A percentile compares a stretch with the other conserved stretches of the same genome.
Conservation (phyloP, 1,284 basidiomycete species). For the Marasmius sp. region DNA sequence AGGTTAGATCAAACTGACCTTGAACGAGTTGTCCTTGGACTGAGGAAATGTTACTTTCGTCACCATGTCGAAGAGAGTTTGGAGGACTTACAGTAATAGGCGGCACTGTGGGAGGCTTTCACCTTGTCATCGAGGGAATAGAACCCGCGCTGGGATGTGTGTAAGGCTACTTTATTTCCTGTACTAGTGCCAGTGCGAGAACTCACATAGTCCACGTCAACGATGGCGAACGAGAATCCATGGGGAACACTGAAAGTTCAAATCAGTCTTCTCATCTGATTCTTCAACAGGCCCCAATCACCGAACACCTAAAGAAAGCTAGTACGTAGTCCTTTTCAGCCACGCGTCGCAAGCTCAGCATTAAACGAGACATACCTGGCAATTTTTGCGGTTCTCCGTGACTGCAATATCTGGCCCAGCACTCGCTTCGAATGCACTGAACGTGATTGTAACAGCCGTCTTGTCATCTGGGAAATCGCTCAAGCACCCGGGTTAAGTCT, state of each 20-base stretch:
- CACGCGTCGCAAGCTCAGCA: not conserved
- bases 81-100: conserved; percentile 7
- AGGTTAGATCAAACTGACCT: not conserved
- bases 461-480: conserved; percentile 15
- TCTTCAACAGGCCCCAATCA: conserved; percentile 1
- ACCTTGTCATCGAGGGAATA: conserved; percentile 11
- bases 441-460: conserved; percentile 24
- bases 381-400: conserved; percentile 21
- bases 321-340: not conserved
- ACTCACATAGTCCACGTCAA: conserved; percentile 25
- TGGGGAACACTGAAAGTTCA: conserved; percentile 17
- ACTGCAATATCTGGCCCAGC: conserved; percentile 23
- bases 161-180: not conserved
- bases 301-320: conserved; percentile 18
- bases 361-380: conserved; percentile 16
- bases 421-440: conserved; percentile 22
- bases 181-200: not conserved
- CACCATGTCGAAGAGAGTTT: not conserved
- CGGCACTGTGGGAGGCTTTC: conserved; percentile 6
- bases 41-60: not conserved
- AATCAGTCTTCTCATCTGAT: not conserved
- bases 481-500: not conserved
- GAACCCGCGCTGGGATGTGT: conserved; percentile 3
- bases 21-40: conserved; percentile 13
- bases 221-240: conserved; percentile 25